phyloP scores from a whole-genome alignment of 768 basidiomycete species.

The Tulasnella sp. region DNA sequence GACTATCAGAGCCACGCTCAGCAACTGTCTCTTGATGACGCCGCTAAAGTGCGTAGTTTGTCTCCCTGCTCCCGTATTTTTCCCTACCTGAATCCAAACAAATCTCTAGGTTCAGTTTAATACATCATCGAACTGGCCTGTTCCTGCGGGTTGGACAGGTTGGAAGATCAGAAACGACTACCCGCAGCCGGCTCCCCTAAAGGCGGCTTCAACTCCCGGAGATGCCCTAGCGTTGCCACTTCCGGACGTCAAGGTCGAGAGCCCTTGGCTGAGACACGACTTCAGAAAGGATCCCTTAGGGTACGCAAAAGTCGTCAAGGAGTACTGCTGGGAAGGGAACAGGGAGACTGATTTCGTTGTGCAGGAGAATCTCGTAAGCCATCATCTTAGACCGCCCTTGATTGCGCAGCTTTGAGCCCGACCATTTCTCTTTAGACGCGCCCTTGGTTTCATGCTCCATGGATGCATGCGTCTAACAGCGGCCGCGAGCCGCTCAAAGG shows the following conservation, averaged over 20 bases:
- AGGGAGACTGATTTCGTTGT: background rate
- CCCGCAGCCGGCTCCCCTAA: too few relatives aligned
- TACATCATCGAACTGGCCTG: background rate
- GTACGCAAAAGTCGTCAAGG: background rate
- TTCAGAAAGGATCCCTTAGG: background rate
- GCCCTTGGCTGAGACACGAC: background rate
- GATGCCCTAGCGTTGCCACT: too few relatives aligned
- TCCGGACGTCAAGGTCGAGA: too few relatives aligned
- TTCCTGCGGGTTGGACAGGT: background rate
- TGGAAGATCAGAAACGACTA: background rate
- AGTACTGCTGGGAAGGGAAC: constrained; percentile 8
- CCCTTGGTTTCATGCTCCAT: background rate
- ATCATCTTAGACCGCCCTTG: background rate
- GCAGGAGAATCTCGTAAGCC: background rate
- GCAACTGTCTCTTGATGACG: background rate
- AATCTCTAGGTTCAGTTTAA: background rate
- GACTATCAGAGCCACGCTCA: too few relatives aligned
- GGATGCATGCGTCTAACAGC: background rate
- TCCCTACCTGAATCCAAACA: background rate
- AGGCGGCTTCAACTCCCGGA: too few relatives aligned
- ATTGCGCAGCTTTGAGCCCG: background rate
- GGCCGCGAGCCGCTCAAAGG: background rate
- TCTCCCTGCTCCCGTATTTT: too few relatives aligned
- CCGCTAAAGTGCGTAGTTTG: background rate
- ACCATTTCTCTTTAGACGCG: background rate